phyloP scores from a whole-genome alignment of 2,329 filamentous ascomycete genomes.

The Dactylellina haptotyla region DNA sequence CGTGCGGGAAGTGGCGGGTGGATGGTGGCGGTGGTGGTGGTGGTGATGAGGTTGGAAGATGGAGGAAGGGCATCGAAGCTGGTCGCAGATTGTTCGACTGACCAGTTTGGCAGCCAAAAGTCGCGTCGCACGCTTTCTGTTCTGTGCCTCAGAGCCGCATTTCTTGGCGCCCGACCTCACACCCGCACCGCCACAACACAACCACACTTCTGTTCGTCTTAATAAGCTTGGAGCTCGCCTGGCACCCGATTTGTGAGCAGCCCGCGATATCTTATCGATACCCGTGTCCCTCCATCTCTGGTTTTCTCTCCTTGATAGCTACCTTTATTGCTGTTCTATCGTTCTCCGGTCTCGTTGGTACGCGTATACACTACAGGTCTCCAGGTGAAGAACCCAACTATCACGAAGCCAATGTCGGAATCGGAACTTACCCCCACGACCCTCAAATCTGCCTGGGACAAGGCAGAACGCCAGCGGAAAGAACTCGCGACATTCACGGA shows the following conservation, averaged over 20 bases:
- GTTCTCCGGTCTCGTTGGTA: too few species aligned
- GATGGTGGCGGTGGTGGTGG: not conserved
- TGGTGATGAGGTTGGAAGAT: not conserved
- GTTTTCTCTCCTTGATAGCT: not conserved
- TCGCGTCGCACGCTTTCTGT: slow-evolving; percentile 22
- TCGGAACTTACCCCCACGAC: slow-evolving; percentile 17
- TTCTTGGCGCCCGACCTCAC: not conserved
- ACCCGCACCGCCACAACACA: not conserved
- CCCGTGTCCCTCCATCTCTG: not conserved
- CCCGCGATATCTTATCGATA: not conserved
- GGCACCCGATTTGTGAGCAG: slow-evolving; percentile 37
- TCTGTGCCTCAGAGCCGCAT: slow-evolving; percentile 21
- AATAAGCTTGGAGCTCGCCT: slow-evolving; percentile 5
- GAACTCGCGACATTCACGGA: slow-evolving; percentile 29
- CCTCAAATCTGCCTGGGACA: slow-evolving; percentile 50
- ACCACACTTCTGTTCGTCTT: not conserved
- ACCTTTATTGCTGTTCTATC: too few species aligned
- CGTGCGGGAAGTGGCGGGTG: not conserved
- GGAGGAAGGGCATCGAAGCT: not conserved
- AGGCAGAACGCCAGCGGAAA: slow-evolving; percentile 42
- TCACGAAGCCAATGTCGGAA: slow-evolving; percentile 50
- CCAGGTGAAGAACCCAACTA: too few species aligned
- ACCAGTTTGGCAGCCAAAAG: not conserved
- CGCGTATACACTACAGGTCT: too few species aligned
- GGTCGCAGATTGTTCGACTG: not conserved